phyloP scores from a whole-genome alignment of 352 stramenopile species.

The Peronosclerospora sorghi region DNA sequence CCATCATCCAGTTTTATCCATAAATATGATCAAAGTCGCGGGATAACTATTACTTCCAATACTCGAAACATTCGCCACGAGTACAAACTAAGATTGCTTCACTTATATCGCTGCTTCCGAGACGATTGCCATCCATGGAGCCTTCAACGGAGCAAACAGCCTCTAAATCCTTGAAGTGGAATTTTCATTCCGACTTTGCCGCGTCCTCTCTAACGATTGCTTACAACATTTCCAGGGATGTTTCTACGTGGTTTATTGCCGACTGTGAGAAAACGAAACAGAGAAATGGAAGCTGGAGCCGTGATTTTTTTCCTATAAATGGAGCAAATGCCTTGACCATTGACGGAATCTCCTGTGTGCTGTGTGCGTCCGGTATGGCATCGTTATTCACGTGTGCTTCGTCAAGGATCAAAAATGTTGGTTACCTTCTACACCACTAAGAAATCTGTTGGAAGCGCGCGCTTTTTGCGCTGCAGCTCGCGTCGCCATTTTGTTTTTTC shows the following conservation, averaged over 20 bases:
- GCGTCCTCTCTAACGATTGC: conserved; percentile 43
- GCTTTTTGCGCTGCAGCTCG: too few species aligned
- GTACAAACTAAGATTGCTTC: conserved; percentile 49
- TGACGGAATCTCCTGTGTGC: conserved; percentile 28
- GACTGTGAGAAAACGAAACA: background rate
- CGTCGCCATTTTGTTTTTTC: too few species aligned
- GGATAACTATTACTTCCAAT: conserved; percentile 34
- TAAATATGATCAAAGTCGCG: conserved; percentile 43
- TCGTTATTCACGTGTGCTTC: background rate
- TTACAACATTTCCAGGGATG: conserved; percentile 45
- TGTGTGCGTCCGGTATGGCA: background rate
- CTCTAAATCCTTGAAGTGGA: conserved; percentile 50
- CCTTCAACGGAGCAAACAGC: conserved; percentile 52
- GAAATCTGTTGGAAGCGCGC: too few species aligned
- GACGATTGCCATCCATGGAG: conserved; percentile 19
- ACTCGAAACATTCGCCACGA: conserved; percentile 38
- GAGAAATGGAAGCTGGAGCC: background rate
- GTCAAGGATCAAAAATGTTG: background rate
- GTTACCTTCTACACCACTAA: conserved; percentile 34
- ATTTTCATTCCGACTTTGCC: conserved; percentile 29
- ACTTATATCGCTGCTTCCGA: conserved; percentile 51
- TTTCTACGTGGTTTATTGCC: conserved; percentile 20
- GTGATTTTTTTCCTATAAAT: conserved; percentile 26
- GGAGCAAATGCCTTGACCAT: conserved; percentile 52
- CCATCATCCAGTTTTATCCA: conserved; percentile 39